A percentile compares a stretch with the other conserved stretches of the same genome.
Evolutionary conservation across 2,329 filamentous ascomycete genomes (phyloP).

Genomic region (Huntiella moniliformis): DNA sequence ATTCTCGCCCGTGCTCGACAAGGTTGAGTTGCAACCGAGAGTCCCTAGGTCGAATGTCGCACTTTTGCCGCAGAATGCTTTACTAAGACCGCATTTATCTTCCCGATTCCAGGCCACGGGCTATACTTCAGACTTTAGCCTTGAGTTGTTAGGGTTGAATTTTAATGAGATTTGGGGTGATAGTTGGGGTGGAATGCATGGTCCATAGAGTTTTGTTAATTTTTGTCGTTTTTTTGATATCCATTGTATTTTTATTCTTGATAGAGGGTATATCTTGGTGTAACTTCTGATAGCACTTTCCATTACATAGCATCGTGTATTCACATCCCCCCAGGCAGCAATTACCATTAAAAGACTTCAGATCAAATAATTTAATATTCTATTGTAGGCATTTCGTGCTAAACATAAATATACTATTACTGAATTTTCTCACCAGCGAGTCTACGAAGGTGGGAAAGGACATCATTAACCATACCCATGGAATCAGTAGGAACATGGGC

Average conservation of each 20-base stretch:
- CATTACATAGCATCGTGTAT: no score
- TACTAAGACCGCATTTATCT: constrained; percentile 10
- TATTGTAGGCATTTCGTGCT: no score
- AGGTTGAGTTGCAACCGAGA: no score
- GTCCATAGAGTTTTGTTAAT: not conserved
- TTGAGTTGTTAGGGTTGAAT: constrained; percentile 34
- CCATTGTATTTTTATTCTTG: no score
- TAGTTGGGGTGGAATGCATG: constrained; percentile 23
- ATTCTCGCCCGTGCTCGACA: constrained; percentile 13
- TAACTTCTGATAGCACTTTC: no score
- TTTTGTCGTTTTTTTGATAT: no score
- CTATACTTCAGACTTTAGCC: constrained; percentile 33
- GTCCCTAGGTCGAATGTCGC: no score
- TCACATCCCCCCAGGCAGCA: no score
- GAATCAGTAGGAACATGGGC: constrained; percentile 26
- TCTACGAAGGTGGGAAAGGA: constrained; percentile 21
- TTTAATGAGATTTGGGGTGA: constrained; percentile 38
- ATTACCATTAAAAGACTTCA: no score
- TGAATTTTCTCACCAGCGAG: not conserved
- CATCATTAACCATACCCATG: constrained; percentile 31
- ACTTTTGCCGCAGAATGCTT: not conserved
- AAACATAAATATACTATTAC: no score
- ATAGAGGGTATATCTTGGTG: no score
- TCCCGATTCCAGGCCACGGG: constrained; percentile 16
- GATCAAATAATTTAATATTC: no score